Evolutionary conservation across 257 asterid species (phyloP).

Genomic region (Gentiana dahurica): DNA sequence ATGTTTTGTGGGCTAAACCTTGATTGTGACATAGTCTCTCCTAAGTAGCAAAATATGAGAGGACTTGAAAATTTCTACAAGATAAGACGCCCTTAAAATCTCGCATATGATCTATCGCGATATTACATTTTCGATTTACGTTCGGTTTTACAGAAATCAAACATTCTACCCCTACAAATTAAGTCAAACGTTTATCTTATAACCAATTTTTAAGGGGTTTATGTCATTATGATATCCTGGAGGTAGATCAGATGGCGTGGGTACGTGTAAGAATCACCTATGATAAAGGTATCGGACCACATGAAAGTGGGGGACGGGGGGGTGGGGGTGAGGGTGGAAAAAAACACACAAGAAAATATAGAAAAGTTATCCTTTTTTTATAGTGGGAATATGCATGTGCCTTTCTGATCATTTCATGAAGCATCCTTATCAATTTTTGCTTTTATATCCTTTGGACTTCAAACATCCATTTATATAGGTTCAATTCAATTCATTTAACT

Average conservation of each 20-base stretch:
- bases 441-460: constrained; percentile 8
- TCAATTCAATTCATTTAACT: constrained; percentile 23
- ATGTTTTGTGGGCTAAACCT: neutral
- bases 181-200: too few species aligned
- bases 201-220: too few species aligned
- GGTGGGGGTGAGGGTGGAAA: constrained; percentile 8
- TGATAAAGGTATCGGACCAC: constrained; percentile 32
- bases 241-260: too few species aligned
- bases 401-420: constrained; percentile 18
- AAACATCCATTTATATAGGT: neutral
- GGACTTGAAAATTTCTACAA: constrained; percentile 5
- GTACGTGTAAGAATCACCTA: too few species aligned
- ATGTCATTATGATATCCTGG: too few species aligned
- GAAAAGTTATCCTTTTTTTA: constrained; percentile 6
- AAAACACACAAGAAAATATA: constrained; percentile 2
- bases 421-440: constrained; percentile 29
- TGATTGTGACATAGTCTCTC: constrained; percentile 20
- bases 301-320: constrained; percentile 20
- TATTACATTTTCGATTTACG: too few species aligned
- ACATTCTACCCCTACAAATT: too few species aligned
- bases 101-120: too few species aligned
- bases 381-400: constrained; percentile 42
- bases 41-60: too few species aligned
- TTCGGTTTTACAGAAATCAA: too few species aligned
- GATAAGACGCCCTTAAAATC: too few species aligned